Conservation (phyloP, 176 grass and related monocot genomes). For the Oryza punctata region DNA sequence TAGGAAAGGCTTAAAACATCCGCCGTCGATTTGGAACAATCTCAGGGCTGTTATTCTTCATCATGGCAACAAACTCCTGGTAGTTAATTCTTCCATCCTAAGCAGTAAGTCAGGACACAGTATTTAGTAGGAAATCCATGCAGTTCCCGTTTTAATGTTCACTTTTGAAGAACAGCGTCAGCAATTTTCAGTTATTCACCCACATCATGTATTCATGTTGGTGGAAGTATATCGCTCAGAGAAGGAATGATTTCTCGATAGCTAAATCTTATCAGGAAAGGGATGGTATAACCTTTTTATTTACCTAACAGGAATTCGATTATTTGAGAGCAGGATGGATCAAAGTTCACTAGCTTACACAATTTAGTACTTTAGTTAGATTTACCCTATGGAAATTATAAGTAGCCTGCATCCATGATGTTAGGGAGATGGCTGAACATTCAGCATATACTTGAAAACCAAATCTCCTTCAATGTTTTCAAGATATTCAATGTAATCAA, state of each 20-base stretch:
- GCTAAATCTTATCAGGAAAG: not conserved
- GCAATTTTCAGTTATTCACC: not conserved
- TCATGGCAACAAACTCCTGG: slow-evolving; percentile 95
- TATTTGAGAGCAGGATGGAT: slow-evolving; percentile 4
- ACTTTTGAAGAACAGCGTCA: not conserved
- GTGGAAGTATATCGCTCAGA: not conserved
- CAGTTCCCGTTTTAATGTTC: not conserved
- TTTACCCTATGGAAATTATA: not conserved
- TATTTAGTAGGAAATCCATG: slow-evolving; percentile 8
- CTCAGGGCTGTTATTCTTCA: slow-evolving; percentile 71
- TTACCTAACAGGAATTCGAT: not conserved
- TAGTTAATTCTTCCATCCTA: slow-evolving; percentile 98
- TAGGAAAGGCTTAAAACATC: slow-evolving; percentile 32
- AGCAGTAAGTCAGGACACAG: slow-evolving; percentile 3
- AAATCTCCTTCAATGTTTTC: not conserved
- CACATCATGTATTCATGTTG: not conserved
- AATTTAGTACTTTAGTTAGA: not conserved
- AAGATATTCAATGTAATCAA: not conserved
- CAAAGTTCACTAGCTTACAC: not conserved
- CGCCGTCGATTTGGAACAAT: slow-evolving; percentile 57
- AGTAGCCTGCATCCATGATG: not conserved
- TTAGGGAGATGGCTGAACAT: not conserved
- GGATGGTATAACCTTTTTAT: not conserved
- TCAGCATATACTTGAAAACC: not conserved
- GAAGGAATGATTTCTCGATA: not conserved